Evolutionary conservation across 2,329 filamentous ascomycete genomes (phyloP), one percentile per base, ranked within the genome.

Genomic region (Pseudogymnoascus sp.): DNA sequence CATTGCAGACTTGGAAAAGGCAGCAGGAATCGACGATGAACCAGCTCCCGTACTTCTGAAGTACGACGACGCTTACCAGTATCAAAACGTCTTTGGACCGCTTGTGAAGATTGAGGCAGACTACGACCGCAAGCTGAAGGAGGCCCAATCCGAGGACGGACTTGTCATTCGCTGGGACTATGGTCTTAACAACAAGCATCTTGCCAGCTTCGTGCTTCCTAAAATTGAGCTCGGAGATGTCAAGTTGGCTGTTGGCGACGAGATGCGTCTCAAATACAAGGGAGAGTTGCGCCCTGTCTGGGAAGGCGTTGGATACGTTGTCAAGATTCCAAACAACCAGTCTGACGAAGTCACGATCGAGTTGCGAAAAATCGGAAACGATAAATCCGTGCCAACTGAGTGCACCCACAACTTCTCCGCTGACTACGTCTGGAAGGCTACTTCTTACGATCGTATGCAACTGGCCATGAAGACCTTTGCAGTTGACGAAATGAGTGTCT

Each of bases 341-440:
- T 97, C 93, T 12, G 95, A 99, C 72, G 93, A 99, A 75, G 95
- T 99, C 61, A 96, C 90, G 8, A 89, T 99, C 67, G 95, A 99
- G 75, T 79, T 99, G 73, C 90, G 95, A 69, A 91, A 95, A 71
- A 93, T 95, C 66, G 93, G 91, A 66, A 96, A 96, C 73, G 93
- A 97, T 78, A 97, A 97, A 77, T 91, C 89, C 28, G 91, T 97
- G 1, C 95, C 95, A 0, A 96, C 91, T 0, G 93, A 99, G 72
- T 95, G 93, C 76, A 96, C 93, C 0, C 91, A 96, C 77, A 96
- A 97, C 76, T 99, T 99, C 77, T 96, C 92, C 14, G 95, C 93
- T 68, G 95, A 99, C 75, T 99, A 99, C 72, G 95, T 99, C 63
- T 99, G 95, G 95, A 99, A 99, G 75, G 95, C 96, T 12, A 99